Conservation (phyloP, 495 filamentous ascomycete genomes). For the Talaromyces adpressus region DNA sequence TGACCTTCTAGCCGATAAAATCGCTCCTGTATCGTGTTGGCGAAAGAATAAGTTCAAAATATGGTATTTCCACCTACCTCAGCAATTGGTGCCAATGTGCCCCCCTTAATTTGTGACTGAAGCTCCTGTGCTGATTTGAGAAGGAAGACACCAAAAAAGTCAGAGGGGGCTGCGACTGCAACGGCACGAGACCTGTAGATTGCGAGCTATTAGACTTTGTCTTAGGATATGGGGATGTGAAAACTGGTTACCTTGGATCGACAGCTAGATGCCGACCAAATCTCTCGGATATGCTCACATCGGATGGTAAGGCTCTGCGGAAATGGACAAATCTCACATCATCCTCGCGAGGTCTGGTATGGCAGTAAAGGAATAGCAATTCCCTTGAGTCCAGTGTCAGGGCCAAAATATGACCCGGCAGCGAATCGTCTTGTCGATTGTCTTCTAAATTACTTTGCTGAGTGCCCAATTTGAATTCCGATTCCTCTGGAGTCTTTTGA, state of each 20-base stretch:
- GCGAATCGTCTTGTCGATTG: slow-evolving; percentile 8
- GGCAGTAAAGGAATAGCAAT: slow-evolving; percentile 64
- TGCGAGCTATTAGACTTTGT: slow-evolving; percentile 9
- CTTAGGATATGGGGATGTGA: background rate
- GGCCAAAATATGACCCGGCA: slow-evolving; percentile 73
- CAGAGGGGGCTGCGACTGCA: slow-evolving; percentile 54
- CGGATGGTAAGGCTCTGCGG: slow-evolving; percentile 48
- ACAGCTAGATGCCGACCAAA: slow-evolving; percentile 76
- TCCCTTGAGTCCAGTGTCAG: slow-evolving; percentile 63
- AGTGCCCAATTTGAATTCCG: slow-evolving; percentile 19
- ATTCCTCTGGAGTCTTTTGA: slow-evolving; percentile 24
- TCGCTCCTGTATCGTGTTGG: slow-evolving; percentile 32
- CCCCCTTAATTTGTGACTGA: slow-evolving; percentile 26
- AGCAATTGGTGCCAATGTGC: slow-evolving; percentile 27
- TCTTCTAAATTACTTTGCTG: slow-evolving; percentile 8
- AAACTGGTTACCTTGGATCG: slow-evolving; percentile 57
- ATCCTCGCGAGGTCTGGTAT: slow-evolving; percentile 33
- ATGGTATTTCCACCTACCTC: slow-evolving; percentile 18
- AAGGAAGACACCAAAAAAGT: slow-evolving; percentile 51
- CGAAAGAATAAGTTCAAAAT: background rate
- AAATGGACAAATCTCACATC: slow-evolving; percentile 52
- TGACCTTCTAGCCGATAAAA: slow-evolving; percentile 58
- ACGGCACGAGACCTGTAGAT: slow-evolving; percentile 51
- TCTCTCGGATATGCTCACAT: slow-evolving; percentile 45
- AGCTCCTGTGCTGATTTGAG: slow-evolving; percentile 24